phyloP scores from a whole-genome alignment of 768 basidiomycete genomes.

The Hemileccinum impolitum region DNA sequence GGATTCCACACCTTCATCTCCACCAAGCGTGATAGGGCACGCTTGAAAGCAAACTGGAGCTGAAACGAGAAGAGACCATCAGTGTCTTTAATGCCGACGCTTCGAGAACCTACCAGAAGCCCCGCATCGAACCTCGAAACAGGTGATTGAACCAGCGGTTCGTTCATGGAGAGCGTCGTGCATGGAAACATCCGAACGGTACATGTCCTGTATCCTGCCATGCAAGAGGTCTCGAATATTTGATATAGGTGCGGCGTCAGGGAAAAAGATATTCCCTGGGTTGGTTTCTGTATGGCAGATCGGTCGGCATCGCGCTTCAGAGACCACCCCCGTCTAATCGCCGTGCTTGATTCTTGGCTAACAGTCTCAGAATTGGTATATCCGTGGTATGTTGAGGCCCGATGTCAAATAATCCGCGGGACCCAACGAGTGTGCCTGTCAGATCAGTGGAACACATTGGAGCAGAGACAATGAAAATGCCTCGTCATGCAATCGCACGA shows the following conservation, averaged over 20 bases:
- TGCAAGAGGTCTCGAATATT: too few relatives aligned
- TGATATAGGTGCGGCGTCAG: too few relatives aligned
- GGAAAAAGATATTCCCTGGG: constrained; percentile 24
- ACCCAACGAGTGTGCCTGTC: too few relatives aligned
- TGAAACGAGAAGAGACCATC: background rate
- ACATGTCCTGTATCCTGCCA: constrained; percentile 36
- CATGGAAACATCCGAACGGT: constrained; percentile 52
- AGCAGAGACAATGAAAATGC: constrained; percentile 1
- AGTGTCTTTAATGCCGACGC: background rate
- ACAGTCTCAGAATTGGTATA: constrained; percentile 4
- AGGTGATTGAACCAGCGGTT: constrained; percentile 25
- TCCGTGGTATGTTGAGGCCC: too few relatives aligned
- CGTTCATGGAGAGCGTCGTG: constrained; percentile 40
- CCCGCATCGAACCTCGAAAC: constrained; percentile 41
- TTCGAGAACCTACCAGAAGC: constrained; percentile 32
- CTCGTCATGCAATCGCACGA: constrained; percentile 33
- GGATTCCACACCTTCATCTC: too few relatives aligned
- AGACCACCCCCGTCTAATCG: constrained; percentile 26
- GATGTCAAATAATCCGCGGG: too few relatives aligned
- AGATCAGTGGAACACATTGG: background rate
- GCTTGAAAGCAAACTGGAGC: too few relatives aligned
- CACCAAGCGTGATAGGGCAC: too few relatives aligned
- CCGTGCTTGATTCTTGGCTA: constrained; percentile 55
- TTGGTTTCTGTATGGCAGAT: constrained; percentile 39
- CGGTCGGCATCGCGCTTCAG: constrained; percentile 32